Percentiles rank a stretch among this genome's conserved stretches.
Conservation (phyloP, 2,329 filamentous ascomycete species). For the Calonectria pauciramosa region DNA sequence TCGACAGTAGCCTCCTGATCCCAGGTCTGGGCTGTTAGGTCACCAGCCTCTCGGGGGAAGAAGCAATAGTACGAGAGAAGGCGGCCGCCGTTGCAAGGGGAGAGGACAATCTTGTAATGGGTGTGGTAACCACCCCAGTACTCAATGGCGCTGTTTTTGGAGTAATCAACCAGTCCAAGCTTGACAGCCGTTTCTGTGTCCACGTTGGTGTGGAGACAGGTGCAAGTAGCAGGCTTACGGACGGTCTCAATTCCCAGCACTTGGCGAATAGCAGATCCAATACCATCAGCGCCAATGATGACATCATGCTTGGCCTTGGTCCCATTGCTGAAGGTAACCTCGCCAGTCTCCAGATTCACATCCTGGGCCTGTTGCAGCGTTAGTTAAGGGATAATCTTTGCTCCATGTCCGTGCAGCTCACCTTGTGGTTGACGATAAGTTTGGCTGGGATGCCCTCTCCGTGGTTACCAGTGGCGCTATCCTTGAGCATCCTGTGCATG, state of each 20-base stretch:
- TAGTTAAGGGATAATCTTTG: background rate
- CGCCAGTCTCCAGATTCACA: slow-evolving; percentile 65
- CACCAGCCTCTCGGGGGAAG: slow-evolving; percentile 69
- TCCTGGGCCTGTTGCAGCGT: slow-evolving; percentile 53
- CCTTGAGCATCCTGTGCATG: slow-evolving; percentile 77
- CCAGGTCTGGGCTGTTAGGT: slow-evolving; percentile 70
- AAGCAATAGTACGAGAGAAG: slow-evolving; percentile 76
- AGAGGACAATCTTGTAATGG: slow-evolving; percentile 73
- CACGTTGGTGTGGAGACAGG: slow-evolving; percentile 76
- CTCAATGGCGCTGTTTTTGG: slow-evolving; percentile 67
- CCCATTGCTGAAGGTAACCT: slow-evolving; percentile 68
- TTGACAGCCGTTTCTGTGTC: slow-evolving; percentile 69
- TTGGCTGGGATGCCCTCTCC: slow-evolving; percentile 65
- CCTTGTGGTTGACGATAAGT: slow-evolving; percentile 69
- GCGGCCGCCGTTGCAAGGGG: slow-evolving; percentile 71
- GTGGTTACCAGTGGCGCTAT: slow-evolving; percentile 65
- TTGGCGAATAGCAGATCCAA: slow-evolving; percentile 73
- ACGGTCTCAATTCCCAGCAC: slow-evolving; percentile 72
- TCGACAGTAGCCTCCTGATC: slow-evolving; percentile 62
- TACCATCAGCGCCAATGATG: slow-evolving; percentile 75
- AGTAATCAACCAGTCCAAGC: slow-evolving; percentile 74
- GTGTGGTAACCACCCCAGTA: slow-evolving; percentile 74
- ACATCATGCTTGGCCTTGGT: slow-evolving; percentile 66
- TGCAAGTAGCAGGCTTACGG: slow-evolving; percentile 69
- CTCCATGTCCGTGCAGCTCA: slow-evolving; percentile 38